Evolutionary conservation across 768 basidiomycete genomes (phyloP).

Genomic region (Suillus clintonianus): DNA sequence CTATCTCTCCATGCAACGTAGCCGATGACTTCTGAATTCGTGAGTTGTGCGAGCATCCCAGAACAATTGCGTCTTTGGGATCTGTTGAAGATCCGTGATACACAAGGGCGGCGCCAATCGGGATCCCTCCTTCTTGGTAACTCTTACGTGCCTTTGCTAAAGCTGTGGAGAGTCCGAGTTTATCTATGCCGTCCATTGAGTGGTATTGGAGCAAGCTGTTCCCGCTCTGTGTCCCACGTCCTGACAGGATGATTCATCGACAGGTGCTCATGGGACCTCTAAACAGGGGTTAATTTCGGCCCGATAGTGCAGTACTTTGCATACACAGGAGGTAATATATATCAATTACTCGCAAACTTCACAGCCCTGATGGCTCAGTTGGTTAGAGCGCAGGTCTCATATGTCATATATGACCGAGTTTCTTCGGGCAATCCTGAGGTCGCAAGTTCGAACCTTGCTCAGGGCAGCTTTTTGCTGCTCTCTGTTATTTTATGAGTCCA

Average conservation of each 20-base stretch:
- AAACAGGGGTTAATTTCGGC: not conserved
- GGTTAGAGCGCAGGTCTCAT: constrained; percentile 60
- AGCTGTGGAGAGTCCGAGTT: constrained; percentile 33
- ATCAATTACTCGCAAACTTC: rapidly evolving
- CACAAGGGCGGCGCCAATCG: constrained; percentile 58
- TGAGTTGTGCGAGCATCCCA: constrained; percentile 47
- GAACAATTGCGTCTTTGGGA: constrained; percentile 20
- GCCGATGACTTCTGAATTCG: constrained; percentile 46
- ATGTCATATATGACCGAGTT: constrained; percentile 34
- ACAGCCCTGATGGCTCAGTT: constrained; percentile 48
- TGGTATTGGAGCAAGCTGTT: not conserved
- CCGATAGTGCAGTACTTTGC: not conserved
- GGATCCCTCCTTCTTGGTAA: constrained; percentile 56
- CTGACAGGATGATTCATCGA: not conserved
- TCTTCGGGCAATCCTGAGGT: constrained; percentile 51
- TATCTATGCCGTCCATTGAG: constrained; percentile 23
- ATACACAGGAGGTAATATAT: not conserved
- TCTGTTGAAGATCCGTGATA: constrained; percentile 20
- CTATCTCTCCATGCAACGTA: constrained; percentile 50
- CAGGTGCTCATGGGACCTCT: not conserved
- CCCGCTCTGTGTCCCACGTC: not conserved
- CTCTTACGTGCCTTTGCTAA: constrained; percentile 47
- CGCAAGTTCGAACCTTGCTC: constrained; percentile 63
- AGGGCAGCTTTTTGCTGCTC: constrained; percentile 37
- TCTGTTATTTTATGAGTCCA: not conserved